Percentiles rank a stretch among this genome's conserved stretches.
phyloP scores from a whole-genome alignment of 2,329 filamentous ascomycete genomes.

The Colletotrichum destructivum region DNA sequence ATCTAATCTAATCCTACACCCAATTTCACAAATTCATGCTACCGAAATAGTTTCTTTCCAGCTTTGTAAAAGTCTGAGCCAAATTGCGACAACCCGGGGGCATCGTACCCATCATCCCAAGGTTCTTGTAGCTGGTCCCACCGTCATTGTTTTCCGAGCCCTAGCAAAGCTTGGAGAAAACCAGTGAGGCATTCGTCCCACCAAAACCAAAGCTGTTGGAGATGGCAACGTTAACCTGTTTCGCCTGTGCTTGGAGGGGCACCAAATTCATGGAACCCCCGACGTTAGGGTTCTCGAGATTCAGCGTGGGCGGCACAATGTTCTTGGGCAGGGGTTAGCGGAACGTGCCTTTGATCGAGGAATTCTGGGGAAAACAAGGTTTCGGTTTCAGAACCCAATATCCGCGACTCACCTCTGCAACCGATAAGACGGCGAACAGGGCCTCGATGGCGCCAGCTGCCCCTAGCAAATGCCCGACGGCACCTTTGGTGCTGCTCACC shows the following conservation, averaged over 20 bases:
- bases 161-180: conserved; percentile 68
- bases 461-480: conserved; percentile 91
- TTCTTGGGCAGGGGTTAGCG: conserved; percentile 65
- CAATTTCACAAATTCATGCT: neutral
- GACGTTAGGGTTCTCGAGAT: conserved; percentile 77
- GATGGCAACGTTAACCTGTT: conserved; percentile 79
- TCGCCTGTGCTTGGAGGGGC: conserved; percentile 78
- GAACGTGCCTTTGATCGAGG: conserved; percentile 10
- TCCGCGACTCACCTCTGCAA: conserved; percentile 77
- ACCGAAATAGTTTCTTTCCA: too few relatives aligned
- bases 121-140: neutral
- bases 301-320: conserved; percentile 87
- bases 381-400: conserved; percentile 34
- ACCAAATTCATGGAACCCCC: conserved; percentile 90
- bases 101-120: conserved; percentile 13
- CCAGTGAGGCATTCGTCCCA: conserved; percentile 92
- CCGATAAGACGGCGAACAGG: conserved; percentile 84
- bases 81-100: neutral
- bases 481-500: conserved; percentile 94
- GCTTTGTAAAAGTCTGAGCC: neutral
- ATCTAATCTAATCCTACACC: conserved; percentile 4
- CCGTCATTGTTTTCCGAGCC: neutral
- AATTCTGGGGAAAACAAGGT: conserved; percentile 34
- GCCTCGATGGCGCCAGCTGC: conserved; percentile 94
- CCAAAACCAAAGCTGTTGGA: conserved; percentile 99